Evolutionary conservation across 257 asterid species (phyloP), one percentile per base, ranked within the genome.

Genomic region (Solanum bukasovii): DNA sequence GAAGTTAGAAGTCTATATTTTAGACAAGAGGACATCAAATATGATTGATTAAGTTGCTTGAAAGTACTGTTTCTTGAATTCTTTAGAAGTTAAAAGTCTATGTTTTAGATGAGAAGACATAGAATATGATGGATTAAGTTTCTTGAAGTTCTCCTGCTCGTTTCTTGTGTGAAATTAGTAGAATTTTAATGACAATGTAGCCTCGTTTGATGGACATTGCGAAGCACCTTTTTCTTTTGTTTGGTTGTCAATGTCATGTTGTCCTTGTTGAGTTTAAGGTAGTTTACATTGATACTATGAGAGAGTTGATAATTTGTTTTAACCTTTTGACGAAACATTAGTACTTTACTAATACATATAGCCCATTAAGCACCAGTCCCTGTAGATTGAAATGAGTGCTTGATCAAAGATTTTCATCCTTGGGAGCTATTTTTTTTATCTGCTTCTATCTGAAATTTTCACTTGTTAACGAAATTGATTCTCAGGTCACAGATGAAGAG

Each of bases 401-500:
- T 46, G 68, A 81, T 81, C 42, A 46, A 29, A 46, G 42, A 6
- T 46, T 9, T 44, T 46, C 29, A 81, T 81, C 40, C 6, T 9
- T 37, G 52, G 20, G 33, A 78, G 37, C 67, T 79, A 25, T 44
- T 16, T 25, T 27, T 7, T 79, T 44, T 14, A 25, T 78, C 8
- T 78, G n/a, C 63, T 78, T 78, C 84, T 20, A 78, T 25, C 14
- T 40, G 38, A 79, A 4, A 4, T 49, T 14, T 49, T 49, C 59
- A 49, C 7, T 49, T 29, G 34, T 4, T 46, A 81, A 31, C 3
- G 3, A 61, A 68, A 29, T 31, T 86, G 88, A 72, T 83, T 84
- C 78, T 84, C 92, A 96, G 99, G 99, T 95, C 74, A 92, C 90
- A 44, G 98, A 96, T 89, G 99, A 96, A 90, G 98, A 96, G 90